Base-by-base conservation (phyloP, 148 eudicot species). In the Amaranthus palmeri region DNA sequence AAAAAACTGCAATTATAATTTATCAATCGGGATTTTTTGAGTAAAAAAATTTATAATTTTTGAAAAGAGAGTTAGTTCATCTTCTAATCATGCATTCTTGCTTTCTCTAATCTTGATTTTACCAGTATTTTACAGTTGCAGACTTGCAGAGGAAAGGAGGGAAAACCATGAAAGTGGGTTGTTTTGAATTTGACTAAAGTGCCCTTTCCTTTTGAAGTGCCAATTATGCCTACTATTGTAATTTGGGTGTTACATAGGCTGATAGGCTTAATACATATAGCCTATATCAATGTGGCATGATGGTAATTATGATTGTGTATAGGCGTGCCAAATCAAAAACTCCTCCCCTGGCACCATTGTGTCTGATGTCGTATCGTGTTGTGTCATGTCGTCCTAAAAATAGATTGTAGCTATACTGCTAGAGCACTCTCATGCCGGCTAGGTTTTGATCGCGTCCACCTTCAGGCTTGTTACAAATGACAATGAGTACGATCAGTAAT, bases 41-140 rank as follows among this genome's bases (percentile, higher is more conserved):
- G 8, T 10, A 13, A 10, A 25, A 14, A 55, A 55, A 9, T 45
- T 56, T 60, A 3, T 3, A 5, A 15, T 14, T 9, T 14, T 10
- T 7, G 13, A n/a, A 18, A 46, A 9, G 46, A 52, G 43, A 18
- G 65, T 41, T 47, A 11, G 62, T 71, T 58, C 18, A 25, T 58
- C 49, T 61, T 53, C 25, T 68, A 10, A 41, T 63, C 15, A 25
- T 10, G 56, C 10, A n/a, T 2, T 36, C 5, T 17, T 41, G 10
- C 41, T 58, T 43, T 3, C 36, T 25, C 36, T 25, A 25, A 25
- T 25, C 36, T 25, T 25, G 36, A 25, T 25, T 25, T 25, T 25
- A 25, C 36, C 36, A 25, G 36, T 25, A 25, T 62, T 62, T 65
- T 15, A 70, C 63, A 65, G 50, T 77, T 44, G 76, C 15, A 52